Evolutionary conservation across 202 grass and related monocot species (phyloP).

Genomic region (Brachypodium distachyon): DNA sequence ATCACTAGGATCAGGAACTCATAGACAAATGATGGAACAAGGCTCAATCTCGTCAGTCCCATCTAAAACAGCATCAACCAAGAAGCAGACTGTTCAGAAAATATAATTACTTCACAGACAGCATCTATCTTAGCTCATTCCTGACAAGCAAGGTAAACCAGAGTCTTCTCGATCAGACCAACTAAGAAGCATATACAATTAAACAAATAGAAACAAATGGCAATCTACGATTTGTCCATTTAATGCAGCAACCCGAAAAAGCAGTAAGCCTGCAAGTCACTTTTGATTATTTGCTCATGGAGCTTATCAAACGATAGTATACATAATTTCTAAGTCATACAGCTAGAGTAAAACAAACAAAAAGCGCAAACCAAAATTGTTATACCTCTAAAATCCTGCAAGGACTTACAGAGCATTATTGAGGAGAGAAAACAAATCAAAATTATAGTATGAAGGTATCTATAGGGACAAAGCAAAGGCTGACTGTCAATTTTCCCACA

Average conservation of each 20-base stretch:
- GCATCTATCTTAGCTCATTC: not conserved
- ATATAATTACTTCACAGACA: not conserved
- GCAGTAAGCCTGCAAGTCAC: not conserved
- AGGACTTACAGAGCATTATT: conserved; percentile 50
- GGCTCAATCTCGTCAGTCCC: not conserved
- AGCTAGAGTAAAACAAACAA: conserved; percentile 11
- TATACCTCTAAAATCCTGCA: conserved; percentile 35
- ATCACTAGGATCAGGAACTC: conserved; percentile 9
- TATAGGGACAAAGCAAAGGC: conserved; percentile 18
- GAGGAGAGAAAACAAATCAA: conserved; percentile 10
- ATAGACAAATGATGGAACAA: not conserved
- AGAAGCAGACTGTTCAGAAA: not conserved
- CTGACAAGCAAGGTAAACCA: not conserved
- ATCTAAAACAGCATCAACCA: not conserved
- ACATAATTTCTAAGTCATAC: not conserved
- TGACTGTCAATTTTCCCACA: conserved; percentile 8
- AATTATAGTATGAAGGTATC: conserved; percentile 16
- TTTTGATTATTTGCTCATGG: not conserved
- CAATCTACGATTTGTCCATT: not conserved
- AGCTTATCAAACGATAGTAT: not conserved
- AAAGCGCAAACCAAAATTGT: conserved; percentile 6
- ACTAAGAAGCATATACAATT: not conserved
- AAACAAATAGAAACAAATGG: not conserved
- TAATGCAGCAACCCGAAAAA: not conserved
- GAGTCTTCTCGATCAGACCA: not conserved